Evolutionary conservation across 1,139 yeast species (phyloP).

Genomic region (Pichia sp.): DNA sequence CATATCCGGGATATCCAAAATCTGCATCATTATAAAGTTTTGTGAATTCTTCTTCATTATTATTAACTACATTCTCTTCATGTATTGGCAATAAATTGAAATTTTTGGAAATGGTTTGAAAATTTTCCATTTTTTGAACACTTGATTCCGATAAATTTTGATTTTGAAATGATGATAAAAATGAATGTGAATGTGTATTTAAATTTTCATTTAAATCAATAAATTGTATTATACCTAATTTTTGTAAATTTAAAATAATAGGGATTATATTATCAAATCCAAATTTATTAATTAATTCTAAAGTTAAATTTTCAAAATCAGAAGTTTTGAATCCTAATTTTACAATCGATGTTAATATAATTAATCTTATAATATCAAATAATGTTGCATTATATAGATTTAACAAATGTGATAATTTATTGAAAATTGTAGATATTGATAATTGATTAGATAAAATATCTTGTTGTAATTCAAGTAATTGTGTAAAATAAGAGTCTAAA

Average conservation of each 20-base stretch:
- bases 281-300: slow-evolving; percentile 48
- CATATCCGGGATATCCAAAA: slow-evolving; percentile 47
- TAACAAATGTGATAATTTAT: slow-evolving; percentile 1
- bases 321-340: slow-evolving; percentile 60
- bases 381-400: slow-evolving; percentile 46
- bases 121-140: slow-evolving; percentile 30
- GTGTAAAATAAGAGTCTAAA: slow-evolving; percentile 37
- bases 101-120: slow-evolving; percentile 21
- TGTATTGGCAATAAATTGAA: slow-evolving; percentile 28
- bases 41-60: background rate
- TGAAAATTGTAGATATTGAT: slow-evolving; percentile 27
- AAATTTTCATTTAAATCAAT: slow-evolving; percentile 4
- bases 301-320: slow-evolving; percentile 46
- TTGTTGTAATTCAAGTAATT: slow-evolving; percentile 65
- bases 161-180: slow-evolving; percentile 17
- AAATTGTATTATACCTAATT: slow-evolving; percentile 19
- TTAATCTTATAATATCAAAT: slow-evolving; percentile 39
- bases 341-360: slow-evolving; percentile 50
- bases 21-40: slow-evolving; percentile 34
- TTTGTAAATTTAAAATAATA: slow-evolving; percentile 33
- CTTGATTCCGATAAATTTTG: slow-evolving; percentile 3
- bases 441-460: slow-evolving; percentile 52
- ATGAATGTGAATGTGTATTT: slow-evolving; percentile 18
- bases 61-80: slow-evolving; percentile 5
- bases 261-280: slow-evolving; percentile 44